Conservation (phyloP, 306 rosid genomes). For the Glycyrrhiza uralensis region DNA sequence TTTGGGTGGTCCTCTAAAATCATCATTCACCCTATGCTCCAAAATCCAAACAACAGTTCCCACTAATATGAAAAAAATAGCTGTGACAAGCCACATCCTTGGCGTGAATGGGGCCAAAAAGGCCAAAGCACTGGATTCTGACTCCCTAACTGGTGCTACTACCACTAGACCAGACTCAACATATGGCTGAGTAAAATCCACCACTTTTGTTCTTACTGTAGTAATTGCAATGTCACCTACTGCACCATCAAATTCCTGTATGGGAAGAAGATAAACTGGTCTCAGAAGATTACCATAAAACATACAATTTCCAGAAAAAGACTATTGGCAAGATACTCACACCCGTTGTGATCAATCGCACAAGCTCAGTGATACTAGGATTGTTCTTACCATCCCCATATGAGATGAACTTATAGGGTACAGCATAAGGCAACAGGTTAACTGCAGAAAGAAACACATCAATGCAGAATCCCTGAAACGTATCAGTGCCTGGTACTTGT, state of each 20-base stretch:
- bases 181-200: conserved; percentile 90
- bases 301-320: conserved; percentile 10
- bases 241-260: conserved; percentile 76
- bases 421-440: conserved; percentile 78
- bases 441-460: conserved; percentile 84
- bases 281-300: conserved; percentile 23
- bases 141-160: conserved; percentile 60
- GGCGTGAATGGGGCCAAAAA: conserved; percentile 77
- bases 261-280: conserved; percentile 23
- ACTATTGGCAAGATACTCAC: conserved; percentile 49
- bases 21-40: conserved; percentile 91
- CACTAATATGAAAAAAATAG: conserved; percentile 59
- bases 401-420: conserved; percentile 58
- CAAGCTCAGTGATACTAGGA: conserved; percentile 64
- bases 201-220: conserved; percentile 79
- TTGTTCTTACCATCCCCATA: conserved; percentile 66
- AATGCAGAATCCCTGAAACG: conserved; percentile 78
- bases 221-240: conserved; percentile 88
- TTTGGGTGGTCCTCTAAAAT: conserved; percentile 92
- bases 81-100: conserved; percentile 77
- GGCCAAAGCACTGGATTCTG: conserved; percentile 74
- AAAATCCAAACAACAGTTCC: conserved; percentile 92
- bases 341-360: conserved; percentile 58
- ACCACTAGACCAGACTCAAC: conserved; percentile 92
- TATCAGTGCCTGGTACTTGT: conserved; percentile 47